Evolutionary conservation across 148 eudicot genomes (phyloP).

Genomic region (Mesembryanthemum crystallinum): DNA sequence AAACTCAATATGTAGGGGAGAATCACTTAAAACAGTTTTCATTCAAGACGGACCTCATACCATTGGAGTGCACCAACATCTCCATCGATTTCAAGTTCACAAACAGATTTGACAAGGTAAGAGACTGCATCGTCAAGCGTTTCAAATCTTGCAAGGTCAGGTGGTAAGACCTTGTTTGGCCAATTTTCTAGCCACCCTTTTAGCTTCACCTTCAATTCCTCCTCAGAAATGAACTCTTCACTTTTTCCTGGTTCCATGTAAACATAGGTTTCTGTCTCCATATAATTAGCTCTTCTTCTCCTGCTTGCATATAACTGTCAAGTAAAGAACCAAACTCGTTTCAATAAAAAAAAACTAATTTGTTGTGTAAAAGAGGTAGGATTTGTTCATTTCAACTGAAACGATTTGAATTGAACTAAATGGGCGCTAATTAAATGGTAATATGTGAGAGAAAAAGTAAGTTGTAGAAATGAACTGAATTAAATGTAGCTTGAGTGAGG

Average conservation of each 20-base stretch:
- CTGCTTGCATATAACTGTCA: slow-evolving; percentile 34
- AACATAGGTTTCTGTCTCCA: slow-evolving; percentile 55
- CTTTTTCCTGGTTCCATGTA: slow-evolving; percentile 72
- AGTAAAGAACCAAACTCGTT: not conserved
- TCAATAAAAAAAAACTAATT: not conserved
- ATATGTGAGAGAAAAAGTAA: no score
- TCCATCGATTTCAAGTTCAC: slow-evolving; percentile 87
- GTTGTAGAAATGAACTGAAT: no score
- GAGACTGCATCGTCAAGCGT: slow-evolving; percentile 64
- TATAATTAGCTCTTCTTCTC: slow-evolving; percentile 52
- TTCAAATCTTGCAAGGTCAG: slow-evolving; percentile 69
- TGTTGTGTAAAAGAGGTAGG: no score
- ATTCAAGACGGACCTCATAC: slow-evolving; percentile 74
- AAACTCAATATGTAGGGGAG: not conserved
- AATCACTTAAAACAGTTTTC: not conserved
- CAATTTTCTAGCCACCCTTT: slow-evolving; percentile 77
- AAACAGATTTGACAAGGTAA: slow-evolving; percentile 67
- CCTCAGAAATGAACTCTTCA: slow-evolving; percentile 71
- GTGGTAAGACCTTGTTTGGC: slow-evolving; percentile 65
- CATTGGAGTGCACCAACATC: slow-evolving; percentile 91
- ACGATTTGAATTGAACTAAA: no score
- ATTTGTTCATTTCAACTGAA: no score
- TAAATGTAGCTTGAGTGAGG: no score
- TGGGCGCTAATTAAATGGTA: not conserved
- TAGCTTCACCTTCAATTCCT: slow-evolving; percentile 57